Conservation (phyloP, 192 early-diverging fungal species). For the Linnemannia schmuckeri region DNA sequence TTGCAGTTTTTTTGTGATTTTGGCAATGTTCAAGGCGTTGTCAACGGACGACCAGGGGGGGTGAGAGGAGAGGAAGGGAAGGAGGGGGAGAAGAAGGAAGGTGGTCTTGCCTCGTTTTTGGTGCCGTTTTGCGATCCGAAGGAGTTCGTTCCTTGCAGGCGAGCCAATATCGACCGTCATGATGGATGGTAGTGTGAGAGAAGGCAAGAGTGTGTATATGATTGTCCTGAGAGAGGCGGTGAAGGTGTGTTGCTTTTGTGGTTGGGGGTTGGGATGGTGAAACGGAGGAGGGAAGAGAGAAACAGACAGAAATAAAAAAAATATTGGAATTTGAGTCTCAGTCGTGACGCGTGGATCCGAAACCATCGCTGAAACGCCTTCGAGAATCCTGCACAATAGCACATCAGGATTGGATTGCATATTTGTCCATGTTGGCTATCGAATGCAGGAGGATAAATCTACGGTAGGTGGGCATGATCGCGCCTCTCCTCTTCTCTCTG, state of each 20-base stretch:
- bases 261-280: not conserved
- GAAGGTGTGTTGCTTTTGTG: not conserved
- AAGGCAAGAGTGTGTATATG: not conserved
- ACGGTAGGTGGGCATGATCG: too few species aligned
- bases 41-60: not conserved
- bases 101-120: constrained; percentile 16
- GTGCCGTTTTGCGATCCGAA: constrained; percentile 23
- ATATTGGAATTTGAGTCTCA: not conserved
- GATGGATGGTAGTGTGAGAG: not conserved
- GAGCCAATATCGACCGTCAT: constrained; percentile 16
- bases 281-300: not conserved
- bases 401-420: too few species aligned
- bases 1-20: too few species aligned
- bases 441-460: too few species aligned
- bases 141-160: constrained; percentile 17
- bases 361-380: not conserved
- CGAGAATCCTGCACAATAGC: too few species aligned
- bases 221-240: not conserved
- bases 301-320: not conserved
- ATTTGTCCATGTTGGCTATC: too few species aligned
- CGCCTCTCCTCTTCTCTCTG: too few species aligned
- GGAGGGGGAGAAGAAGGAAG: not conserved
- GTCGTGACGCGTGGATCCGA: not conserved
- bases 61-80: not conserved
- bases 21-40: too few species aligned